These are phyloP conservation scores for Salvia hispanica DNA, from an alignment of 257 asterid genomes.

Conservation along the genomic window DNA sequence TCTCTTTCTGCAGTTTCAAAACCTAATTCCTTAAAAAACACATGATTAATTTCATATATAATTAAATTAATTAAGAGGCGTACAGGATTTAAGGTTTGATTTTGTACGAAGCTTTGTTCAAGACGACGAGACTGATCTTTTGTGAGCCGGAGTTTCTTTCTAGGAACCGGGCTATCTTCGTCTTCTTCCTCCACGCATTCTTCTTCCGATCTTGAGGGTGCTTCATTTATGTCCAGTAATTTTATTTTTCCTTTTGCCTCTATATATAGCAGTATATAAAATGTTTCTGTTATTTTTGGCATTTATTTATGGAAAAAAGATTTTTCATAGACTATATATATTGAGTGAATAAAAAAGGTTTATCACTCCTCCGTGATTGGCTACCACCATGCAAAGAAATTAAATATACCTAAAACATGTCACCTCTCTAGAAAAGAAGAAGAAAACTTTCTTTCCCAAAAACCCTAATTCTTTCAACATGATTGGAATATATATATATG, in stretches of 20 bases:
- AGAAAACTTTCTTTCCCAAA: not conserved
- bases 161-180: conserved; percentile 34
- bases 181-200: conserved; percentile 50
- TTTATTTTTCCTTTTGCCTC: conserved; percentile 39
- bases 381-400: conserved; percentile 27
- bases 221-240: conserved; percentile 64
- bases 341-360: not conserved
- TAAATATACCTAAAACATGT: conserved; percentile 25
- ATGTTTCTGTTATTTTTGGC: conserved; percentile 2
- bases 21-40: too few species aligned
- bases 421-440: not conserved
- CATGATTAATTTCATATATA: too few species aligned
- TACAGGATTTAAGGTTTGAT: conserved; percentile 72
- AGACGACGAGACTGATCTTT: conserved; percentile 72
- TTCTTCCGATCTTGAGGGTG: conserved; percentile 46
- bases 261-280: conserved; percentile 8
- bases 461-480: conserved; percentile 2
- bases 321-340: too few species aligned
- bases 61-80: not conserved
- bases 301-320: not conserved
- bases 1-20: conserved; percentile 53
- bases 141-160: conserved; percentile 75
- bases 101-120: conserved; percentile 61
- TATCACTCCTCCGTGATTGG: conserved; percentile 1
- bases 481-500: not conserved